A percentile compares a stretch with the other conserved stretches of the same genome.
These are phyloP conservation scores for Erodium trifolium DNA, from an alignment of 441 rosid genomes.

Conservation along the genomic window DNA sequence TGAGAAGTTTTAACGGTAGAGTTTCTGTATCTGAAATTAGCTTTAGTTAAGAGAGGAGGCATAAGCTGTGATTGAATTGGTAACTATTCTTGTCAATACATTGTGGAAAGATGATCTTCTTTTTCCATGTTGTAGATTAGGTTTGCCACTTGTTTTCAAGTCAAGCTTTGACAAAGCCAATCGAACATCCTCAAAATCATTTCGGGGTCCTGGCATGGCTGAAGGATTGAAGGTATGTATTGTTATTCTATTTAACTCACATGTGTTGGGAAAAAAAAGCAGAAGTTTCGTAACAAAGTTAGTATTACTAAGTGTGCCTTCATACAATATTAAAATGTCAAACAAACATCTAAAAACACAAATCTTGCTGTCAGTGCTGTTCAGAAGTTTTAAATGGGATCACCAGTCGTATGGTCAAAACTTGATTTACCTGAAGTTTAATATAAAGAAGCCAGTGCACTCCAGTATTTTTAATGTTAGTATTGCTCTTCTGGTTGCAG, in stretches of 20 bases:
- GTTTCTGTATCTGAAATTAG: background rate
- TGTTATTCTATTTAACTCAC: background rate
- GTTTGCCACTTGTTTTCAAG: conserved; percentile 74
- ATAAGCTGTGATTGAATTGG: background rate
- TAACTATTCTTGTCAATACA: background rate
- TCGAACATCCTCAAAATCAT: conserved; percentile 76
- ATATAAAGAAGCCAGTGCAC: background rate
- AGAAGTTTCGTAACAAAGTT: background rate
- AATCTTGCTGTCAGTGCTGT: background rate
- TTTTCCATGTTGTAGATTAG: conserved; percentile 40
- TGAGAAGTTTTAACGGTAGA: background rate
- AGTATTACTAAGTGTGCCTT: background rate
- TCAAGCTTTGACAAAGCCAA: conserved; percentile 95
- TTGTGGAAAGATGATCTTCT: background rate
- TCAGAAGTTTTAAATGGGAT: background rate
- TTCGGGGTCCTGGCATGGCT: conserved; percentile 80
- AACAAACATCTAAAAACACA: background rate
- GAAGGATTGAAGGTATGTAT: conserved; percentile 71
- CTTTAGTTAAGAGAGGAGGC: background rate
- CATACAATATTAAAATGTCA: background rate
- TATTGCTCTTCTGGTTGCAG: conserved; percentile 31
- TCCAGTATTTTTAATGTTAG: background rate
- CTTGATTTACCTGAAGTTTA: background rate
- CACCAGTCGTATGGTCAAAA: background rate
- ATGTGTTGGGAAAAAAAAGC: background rate